Base-by-base conservation (phyloP, 2,329 filamentous ascomycete genomes). In the Trichoderma pleuroti region DNA sequence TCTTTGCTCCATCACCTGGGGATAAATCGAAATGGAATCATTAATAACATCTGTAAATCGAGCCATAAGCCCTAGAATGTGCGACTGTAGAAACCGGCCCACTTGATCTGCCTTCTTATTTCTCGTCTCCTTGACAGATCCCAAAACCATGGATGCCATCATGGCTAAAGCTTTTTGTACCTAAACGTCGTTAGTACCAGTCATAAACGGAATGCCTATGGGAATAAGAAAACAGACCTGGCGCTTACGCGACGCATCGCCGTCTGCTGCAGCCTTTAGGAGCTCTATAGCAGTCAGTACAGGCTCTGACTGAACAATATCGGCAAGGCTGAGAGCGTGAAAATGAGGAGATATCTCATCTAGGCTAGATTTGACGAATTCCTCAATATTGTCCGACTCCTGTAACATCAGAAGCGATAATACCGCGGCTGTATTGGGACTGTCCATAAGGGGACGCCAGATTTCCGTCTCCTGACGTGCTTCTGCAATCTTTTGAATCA, bases 41-140 rank as follows among this genome's bases (percentile, higher is more conserved):
- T 94, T 96, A 71, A 98, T 90, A 11, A 87, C 83, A 68, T 94
- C 90, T 0, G 93, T 93, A 74, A 98, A 90, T 42, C 91, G 88
- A 8, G 93, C 90, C 81, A 98, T 94, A 68, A 98, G 89, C 7
- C 94, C 95, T 8, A 99, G 86, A 39, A 97, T 90, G 78, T 98
- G 91, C 34, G 88, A 87, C 73, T 97, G 91, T 54, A 98, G 87
- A 77, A 97, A 98, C 0, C 87, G 84, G 1, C 90, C 90, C 28
- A 97, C 84, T 1, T 88, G 81, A 71, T 91, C 88, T 2, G 78
- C 79, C 70, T 84, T 86, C 73, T 85, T 87, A 59, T 81, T 82
- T 68, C 85, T 83, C 1, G 78, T 71, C 70, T 85, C 82, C 72
- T 83, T 81, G 63, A 76, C 82, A 16, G 79, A 78, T 16, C 76